Evolutionary conservation across 176 grass and related monocot genomes (phyloP).

Genomic region (Luzula sylvatica): DNA sequence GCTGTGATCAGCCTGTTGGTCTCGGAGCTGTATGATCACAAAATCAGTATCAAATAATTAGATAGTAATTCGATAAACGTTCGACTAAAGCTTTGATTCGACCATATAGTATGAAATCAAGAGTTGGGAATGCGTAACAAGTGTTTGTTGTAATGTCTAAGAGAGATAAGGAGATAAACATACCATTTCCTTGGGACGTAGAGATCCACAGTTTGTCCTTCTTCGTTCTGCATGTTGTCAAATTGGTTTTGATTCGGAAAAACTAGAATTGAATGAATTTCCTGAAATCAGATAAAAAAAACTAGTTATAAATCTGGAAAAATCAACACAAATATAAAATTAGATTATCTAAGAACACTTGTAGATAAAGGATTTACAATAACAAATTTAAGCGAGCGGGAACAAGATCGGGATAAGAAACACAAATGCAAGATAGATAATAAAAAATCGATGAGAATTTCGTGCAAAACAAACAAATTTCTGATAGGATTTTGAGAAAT

Average conservation of each 20-base stretch:
- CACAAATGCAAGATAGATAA: not conserved
- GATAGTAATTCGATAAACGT: no score
- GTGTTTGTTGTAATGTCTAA: not conserved
- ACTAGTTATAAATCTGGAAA: not conserved
- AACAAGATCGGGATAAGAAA: no score
- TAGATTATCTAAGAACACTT: no score
- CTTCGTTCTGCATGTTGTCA: conserved; percentile 57
- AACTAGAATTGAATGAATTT: conserved; percentile 1
- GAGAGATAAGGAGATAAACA: not conserved
- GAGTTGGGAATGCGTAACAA: no score
- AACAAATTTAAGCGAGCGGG: no score
- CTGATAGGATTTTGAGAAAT: not conserved
- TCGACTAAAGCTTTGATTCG: no score
- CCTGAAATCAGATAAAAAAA: conserved; percentile 3
- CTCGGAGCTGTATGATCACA: conserved; percentile 38
- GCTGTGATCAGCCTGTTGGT: conserved; percentile 52
- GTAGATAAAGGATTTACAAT: no score
- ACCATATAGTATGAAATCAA: no score
- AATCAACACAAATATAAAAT: no score
- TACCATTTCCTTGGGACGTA: conserved; percentile 60
- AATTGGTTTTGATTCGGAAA: not conserved
- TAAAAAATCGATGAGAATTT: not conserved
- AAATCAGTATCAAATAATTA: not conserved
- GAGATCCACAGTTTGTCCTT: conserved; percentile 62
- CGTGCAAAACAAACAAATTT: not conserved